Conservation (phyloP, 163 green algal species). For the Scenedesmus sp. region DNA sequence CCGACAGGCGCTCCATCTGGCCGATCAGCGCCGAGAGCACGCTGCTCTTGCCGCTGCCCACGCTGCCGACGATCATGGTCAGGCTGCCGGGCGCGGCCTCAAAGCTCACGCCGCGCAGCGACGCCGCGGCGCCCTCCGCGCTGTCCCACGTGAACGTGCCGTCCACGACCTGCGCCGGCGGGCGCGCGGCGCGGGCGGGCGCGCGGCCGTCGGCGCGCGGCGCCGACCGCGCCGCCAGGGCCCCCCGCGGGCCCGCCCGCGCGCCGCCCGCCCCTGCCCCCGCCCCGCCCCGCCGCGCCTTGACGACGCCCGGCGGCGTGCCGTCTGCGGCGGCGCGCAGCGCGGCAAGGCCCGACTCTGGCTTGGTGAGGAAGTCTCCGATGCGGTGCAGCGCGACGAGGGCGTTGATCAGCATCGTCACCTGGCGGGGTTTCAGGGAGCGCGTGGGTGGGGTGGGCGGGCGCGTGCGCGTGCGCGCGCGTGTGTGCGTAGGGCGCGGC, state of each 20-base stretch:
- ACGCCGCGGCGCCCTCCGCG: slow-evolving; percentile 27
- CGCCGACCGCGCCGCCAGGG: no score
- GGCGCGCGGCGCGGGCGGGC: no score
- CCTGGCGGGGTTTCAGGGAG: no score
- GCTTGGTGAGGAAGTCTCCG: slow-evolving; percentile 75
- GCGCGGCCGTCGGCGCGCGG: no score
- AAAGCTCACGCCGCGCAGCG: slow-evolving; percentile 54
- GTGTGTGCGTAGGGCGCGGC: no score
- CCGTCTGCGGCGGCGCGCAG: slow-evolving; percentile 14
- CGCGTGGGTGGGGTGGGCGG: no score
- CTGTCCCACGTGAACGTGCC: slow-evolving; percentile 58
- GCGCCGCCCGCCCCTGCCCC: neutral
- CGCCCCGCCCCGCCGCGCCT: slow-evolving; percentile 2
- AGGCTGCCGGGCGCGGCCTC: slow-evolving; percentile 36
- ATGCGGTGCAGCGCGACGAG: slow-evolving; percentile 82
- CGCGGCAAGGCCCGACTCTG: slow-evolving; percentile 44
- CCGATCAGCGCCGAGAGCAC: slow-evolving; percentile 91
- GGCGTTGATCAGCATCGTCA: slow-evolving; percentile 87
- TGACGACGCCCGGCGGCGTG: slow-evolving; percentile 24
- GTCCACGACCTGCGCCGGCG: slow-evolving; percentile 22
- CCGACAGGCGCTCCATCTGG: slow-evolving; percentile 80
- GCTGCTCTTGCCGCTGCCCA: slow-evolving; percentile 88
- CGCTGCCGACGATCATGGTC: slow-evolving; percentile 62
- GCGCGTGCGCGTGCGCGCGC: no score
- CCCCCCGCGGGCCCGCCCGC: no score